phyloP scores from a whole-genome alignment of 2,329 filamentous ascomycete genomes.

The Phialophora verrucosa region DNA sequence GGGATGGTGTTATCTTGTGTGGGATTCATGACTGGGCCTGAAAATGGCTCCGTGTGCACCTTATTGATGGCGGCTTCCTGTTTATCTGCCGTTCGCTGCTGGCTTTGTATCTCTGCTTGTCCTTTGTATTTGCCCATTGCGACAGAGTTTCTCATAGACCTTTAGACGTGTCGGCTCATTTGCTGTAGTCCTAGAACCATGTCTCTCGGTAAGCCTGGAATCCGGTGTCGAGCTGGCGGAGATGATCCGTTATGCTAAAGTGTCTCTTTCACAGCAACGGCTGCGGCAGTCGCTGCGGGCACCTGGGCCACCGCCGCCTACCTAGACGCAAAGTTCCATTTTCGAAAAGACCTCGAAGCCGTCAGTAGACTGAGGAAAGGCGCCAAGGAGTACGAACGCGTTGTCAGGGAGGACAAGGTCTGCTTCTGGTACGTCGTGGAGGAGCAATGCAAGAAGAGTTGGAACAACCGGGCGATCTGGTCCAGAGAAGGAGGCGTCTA shows the following conservation, averaged over 20 bases:
- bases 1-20: neutral
- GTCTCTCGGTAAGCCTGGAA: slow-evolving; percentile 28
- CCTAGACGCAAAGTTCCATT: slow-evolving; percentile 71
- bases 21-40: neutral
- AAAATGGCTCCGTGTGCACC: neutral
- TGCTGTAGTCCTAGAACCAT: slow-evolving; percentile 6
- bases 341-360: slow-evolving; percentile 64
- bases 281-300: slow-evolving; percentile 43
- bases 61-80: neutral
- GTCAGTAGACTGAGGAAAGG: slow-evolving; percentile 54
- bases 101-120: neutral
- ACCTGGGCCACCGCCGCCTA: slow-evolving; percentile 60
- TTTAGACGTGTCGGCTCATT: neutral
- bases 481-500: slow-evolving; percentile 63
- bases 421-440: slow-evolving; percentile 73
- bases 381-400: slow-evolving; percentile 55
- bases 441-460: slow-evolving; percentile 58
- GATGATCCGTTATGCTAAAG: slow-evolving; percentile 12
- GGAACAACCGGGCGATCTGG: slow-evolving; percentile 68
- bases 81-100: neutral
- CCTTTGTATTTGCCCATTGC: neutral
- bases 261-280: slow-evolving; percentile 22
- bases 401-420: slow-evolving; percentile 58
- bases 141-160: neutral
- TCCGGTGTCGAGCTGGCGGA: neutral